Evolutionary conservation across 2,329 filamentous ascomycete genomes (phyloP), one percentile per base, ranked within the genome.

Genomic region (Stagonosporopsis chrysanthemi): DNA sequence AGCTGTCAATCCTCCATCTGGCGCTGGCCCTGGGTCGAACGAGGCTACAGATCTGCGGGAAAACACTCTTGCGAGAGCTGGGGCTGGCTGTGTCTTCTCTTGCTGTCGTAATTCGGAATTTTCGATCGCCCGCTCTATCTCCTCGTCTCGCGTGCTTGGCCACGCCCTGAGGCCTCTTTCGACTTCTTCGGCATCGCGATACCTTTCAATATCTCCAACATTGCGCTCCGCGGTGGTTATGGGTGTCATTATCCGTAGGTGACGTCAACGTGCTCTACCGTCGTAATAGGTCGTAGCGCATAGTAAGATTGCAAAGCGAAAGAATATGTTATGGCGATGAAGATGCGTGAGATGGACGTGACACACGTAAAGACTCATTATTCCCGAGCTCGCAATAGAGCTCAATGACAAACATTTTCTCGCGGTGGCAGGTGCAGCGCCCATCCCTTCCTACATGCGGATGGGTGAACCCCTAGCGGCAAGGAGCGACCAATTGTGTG

Each of bases 1-100:
- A n/a, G 84, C 84, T 29, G 75, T 67, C 26, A 81, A 65, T 1
- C 84, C 84, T 7, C 84, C 84, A 52, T 86, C 42, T 12, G 72
- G 72, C 17, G 72, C 62, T 19, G 71, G 72, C 4, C 69, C 69
- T 4, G 68, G 67, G 36, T 73, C 69, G 41, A 51, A 56, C 3
- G 70, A 69, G 26, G 60, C 64, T 35, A 58, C 65, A 15, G 70
- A 71, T 54, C 54, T 65, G 26, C 68, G 57, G 7, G 67, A 69
- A 4, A 68, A 48, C 5, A 69, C 59, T 43, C 50, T 60, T n/a
- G 65, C 47, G 15, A 72, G 29, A 44, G 28, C 48, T 48, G 15
- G 60, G 40, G 23, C 36, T 14, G 35, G 28, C 11, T 14, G 9
- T 42, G 38, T n/a, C 47, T 38, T 39, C 38, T 46, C 33, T 56